Base-by-base conservation (phyloP, 2,329 filamentous ascomycete species). In the Fusarium cyanostomum region DNA sequence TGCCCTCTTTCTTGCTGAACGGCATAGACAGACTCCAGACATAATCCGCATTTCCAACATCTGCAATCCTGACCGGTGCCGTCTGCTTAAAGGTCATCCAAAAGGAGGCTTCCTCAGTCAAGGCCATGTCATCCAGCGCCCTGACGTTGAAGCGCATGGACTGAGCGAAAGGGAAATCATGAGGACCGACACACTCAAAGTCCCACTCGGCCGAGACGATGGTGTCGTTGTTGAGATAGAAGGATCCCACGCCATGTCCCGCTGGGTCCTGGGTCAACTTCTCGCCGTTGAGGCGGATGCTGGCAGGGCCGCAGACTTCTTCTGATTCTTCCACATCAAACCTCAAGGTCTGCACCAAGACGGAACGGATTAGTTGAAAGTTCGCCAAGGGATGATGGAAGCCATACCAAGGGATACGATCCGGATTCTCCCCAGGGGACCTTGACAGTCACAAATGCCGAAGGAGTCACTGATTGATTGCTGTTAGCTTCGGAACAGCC, bases 271-370 rank as follows among this genome's bases (percentile, higher is more conserved):
- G 78, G 13, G 72, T 61, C 6, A 85, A 73, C 6, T 70, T 34
- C 55, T 81, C 77, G 56, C 78, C 80, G 68, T 84, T 80, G 56
- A 86, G 68, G 15, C 77, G 79, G 55, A 84, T 73, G 62, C 81
- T 81, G 61, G 77, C 79, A 26, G 56, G 74, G 3, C 79, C 81
- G 65, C 83, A 85, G 24, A 78, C 74, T n/a, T 76, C 70, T 9
- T 73, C 72, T 9, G 81, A 80, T 55, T 81, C 78, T 28, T 78
- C 70, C 33, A 85, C 72, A 59, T 82, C 77, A 42, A 85, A 68
- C 41, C 75, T 75, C 44, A 85, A 73, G 37, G 73, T 72, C 75
- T 78, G 15, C 15, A 38, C 18, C 31, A 12, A 18, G 38, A 12
- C 45, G 61, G 33, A 64, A 56, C n/a, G n/a, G 35, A 38, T 64